Base-by-base conservation (phyloP, 1,284 basidiomycete species). In the Austropuccinia psidii region DNA sequence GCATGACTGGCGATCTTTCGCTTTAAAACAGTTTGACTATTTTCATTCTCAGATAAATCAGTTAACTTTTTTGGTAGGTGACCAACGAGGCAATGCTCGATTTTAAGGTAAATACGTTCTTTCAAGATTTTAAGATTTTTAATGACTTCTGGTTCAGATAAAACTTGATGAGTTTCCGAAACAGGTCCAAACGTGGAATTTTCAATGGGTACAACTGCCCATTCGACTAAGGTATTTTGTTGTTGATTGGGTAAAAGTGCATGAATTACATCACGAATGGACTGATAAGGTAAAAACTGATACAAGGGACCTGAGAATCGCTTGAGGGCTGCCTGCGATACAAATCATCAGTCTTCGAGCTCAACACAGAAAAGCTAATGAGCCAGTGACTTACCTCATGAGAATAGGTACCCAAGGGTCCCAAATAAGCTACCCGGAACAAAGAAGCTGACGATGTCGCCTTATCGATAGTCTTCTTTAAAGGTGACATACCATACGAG, bases 101-200 rank as follows among this genome's bases (percentile, higher is more conserved):
- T 60, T n/a, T 60, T 61, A 35, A 72, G 33, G 9, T 17, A 5
- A 17, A 60, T 57, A 13, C 45, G 54, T 24, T 69, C 54, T 29
- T 69, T 33, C 27, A 62, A 58, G 11, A 41, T 57, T 33, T 24
- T 41, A 19, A 47, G 60, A 24, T 52, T 17, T 9, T 35, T 55
- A 24, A 47, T 45, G 2, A 72, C 68, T n/a, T 49, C 13, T 1
- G 68, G 55, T 27, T 72, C 68, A 2, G 31, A 24, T 13, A 72
- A 27, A 0, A 72, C 68, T 37, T 72, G 35, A 7, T 50, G 52
- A 17, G 68, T 72, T 37, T 72, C 68, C 9, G 50, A 13, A 17
- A 72, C 68, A 17, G 68, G 68, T 4, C 68, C 68, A 21, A 58
- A 57, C 21, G 27, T 60, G 4, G 68, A 72, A 29, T 72, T 72